phyloP scores from a whole-genome alignment of 192 early-diverging fungal genomes.

The Rhizophagus clarus region DNA sequence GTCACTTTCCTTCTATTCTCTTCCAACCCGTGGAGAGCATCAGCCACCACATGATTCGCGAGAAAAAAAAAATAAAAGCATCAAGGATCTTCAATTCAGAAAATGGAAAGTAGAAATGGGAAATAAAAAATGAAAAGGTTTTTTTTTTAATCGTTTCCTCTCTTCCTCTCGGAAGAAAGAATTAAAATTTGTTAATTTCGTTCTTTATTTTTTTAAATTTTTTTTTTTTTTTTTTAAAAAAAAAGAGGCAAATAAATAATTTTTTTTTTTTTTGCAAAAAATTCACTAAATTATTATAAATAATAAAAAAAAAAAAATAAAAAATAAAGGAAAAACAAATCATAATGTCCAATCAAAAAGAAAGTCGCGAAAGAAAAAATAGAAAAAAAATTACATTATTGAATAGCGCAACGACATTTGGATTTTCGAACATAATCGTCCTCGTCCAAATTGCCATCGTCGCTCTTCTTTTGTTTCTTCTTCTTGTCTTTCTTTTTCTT shows the following conservation, averaged over 20 bases:
- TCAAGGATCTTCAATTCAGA: too few relatives aligned
- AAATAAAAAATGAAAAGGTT: background rate
- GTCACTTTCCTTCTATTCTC: background rate
- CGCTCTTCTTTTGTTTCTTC: slow-evolving; percentile 3
- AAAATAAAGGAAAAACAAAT: background rate
- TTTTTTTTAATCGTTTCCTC: background rate
- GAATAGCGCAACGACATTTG: slow-evolving; percentile 25
- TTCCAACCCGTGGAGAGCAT: background rate
- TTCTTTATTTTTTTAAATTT: too few relatives aligned
- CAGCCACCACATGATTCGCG: background rate
- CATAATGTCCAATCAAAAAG: background rate
- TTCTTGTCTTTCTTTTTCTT: slow-evolving; percentile 24
- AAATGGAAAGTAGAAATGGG: background rate
- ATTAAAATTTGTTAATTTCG: too few relatives aligned
- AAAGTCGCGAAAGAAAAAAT: background rate
- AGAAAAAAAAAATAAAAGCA: background rate
- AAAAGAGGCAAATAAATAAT: too few relatives aligned
- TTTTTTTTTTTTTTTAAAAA: too few relatives aligned
- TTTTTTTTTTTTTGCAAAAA: too few relatives aligned
- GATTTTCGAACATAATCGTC: slow-evolving; percentile 15
- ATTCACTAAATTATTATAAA: too few relatives aligned
- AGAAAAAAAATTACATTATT: background rate
- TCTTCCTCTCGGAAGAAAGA: too few relatives aligned
- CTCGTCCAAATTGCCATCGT: background rate
- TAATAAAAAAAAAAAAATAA: too few relatives aligned